phyloP scores from a whole-genome alignment of 108 stramenopile species.

The Asterionellopsis glacialis region DNA sequence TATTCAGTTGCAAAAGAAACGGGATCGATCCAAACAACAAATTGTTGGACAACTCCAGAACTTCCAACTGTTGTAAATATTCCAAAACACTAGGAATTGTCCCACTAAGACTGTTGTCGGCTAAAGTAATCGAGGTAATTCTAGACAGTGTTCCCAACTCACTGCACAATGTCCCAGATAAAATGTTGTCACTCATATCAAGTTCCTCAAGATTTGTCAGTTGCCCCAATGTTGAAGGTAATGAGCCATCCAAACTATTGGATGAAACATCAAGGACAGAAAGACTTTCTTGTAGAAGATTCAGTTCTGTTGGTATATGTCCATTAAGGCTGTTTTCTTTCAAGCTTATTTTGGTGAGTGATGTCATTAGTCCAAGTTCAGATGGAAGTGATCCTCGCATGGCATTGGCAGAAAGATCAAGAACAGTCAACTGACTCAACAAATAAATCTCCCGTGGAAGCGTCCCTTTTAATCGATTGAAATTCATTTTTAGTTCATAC shows the following conservation, averaged over 20 bases:
- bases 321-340: too few species aligned
- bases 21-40: background rate
- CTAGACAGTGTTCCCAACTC: background rate
- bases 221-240: background rate
- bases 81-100: background rate
- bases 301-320: too few species aligned
- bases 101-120: background rate
- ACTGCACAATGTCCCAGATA: background rate
- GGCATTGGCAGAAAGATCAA: conserved; percentile 2
- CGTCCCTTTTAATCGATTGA: background rate
- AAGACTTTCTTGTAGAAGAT: too few species aligned
- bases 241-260: background rate
- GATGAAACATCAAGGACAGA: too few species aligned
- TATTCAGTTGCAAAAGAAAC: too few species aligned
- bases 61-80: background rate
- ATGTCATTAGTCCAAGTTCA: too few species aligned
- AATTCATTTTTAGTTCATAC: background rate
- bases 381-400: background rate
- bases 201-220: background rate
- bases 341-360: too few species aligned
- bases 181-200: background rate
- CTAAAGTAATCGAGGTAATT: background rate
- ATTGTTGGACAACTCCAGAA: background rate
- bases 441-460: conserved; percentile 2
- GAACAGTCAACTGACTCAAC: background rate